Percentiles rank a stretch among this genome's conserved stretches.
These are phyloP conservation scores for Lepidium didymum DNA, from an alignment of 345 rosid genomes.

Conservation along the genomic window DNA sequence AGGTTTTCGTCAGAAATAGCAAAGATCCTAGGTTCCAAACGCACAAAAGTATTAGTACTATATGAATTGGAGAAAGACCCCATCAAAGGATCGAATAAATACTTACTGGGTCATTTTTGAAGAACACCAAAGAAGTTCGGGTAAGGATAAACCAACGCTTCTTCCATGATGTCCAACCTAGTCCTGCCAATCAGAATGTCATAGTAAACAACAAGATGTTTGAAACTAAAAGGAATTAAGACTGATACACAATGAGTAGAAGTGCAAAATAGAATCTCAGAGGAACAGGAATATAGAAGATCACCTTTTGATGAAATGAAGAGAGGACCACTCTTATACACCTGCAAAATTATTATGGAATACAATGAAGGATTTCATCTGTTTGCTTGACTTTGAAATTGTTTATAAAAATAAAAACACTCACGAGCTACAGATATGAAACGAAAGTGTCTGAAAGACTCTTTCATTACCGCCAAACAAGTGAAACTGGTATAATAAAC, in stretches of 20 bases:
- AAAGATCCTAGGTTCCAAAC: neutral
- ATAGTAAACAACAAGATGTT: neutral
- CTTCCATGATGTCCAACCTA: slow-evolving; percentile 99
- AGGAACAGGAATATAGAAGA: neutral
- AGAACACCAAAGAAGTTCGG: slow-evolving; percentile 90
- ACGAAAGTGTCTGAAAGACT: neutral
- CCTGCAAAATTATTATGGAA: slow-evolving; percentile 41
- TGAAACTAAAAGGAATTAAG: neutral
- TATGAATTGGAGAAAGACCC: neutral
- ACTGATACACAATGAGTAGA: neutral
- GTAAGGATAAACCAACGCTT: slow-evolving; percentile 98
- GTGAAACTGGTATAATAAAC: neutral
- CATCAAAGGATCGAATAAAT: neutral
- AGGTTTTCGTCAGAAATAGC: neutral
- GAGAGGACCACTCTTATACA: slow-evolving; percentile 92
- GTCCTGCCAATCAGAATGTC: slow-evolving; percentile 46
- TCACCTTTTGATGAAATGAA: slow-evolving; percentile 96
- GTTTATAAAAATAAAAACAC: neutral
- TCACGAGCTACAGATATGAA: neutral
- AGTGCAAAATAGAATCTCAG: neutral
- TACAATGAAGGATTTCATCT: neutral
- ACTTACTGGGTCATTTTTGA: slow-evolving; percentile 95
- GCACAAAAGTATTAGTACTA: neutral
- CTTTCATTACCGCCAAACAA: neutral
- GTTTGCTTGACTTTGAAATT: neutral